These are phyloP conservation scores for Leccinum truebloodii DNA, from an alignment of 768 basidiomycete genomes.

Conservation along the genomic window DNA sequence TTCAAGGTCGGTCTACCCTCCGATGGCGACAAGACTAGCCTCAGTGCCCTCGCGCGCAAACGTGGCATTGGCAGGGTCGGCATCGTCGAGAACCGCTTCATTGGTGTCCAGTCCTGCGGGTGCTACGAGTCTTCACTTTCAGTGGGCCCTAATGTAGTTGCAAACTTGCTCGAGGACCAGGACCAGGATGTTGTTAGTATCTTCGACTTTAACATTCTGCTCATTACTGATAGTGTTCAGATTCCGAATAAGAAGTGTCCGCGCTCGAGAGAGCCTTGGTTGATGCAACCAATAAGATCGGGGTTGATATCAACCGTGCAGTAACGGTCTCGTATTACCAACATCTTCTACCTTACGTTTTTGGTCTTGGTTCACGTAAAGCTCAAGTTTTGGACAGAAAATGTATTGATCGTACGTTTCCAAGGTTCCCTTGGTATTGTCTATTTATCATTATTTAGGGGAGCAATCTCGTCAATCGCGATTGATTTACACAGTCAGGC, in stretches of 20 bases:
- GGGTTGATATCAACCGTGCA: slow-evolving; percentile 95
- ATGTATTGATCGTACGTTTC: slow-evolving; percentile 59
- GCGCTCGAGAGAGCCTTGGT: slow-evolving; percentile 87
- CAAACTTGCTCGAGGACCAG: slow-evolving; percentile 82
- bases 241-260: slow-evolving; percentile 80
- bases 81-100: slow-evolving; percentile 99
- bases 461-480: slow-evolving; percentile 82
- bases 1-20: slow-evolving; percentile 80
- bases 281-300: slow-evolving; percentile 88
- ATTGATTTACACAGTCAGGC: slow-evolving; percentile 81
- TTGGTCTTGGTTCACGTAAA: slow-evolving; percentile 94
- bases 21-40: slow-evolving; percentile 46
- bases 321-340: slow-evolving; percentile 90
- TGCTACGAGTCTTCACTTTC: slow-evolving; percentile 80
- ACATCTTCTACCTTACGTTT: slow-evolving; percentile 83
- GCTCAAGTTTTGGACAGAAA: slow-evolving; percentile 82
- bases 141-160: slow-evolving; percentile 71
- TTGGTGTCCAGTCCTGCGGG: slow-evolving; percentile 98
- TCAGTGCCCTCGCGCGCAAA: slow-evolving; percentile 90
- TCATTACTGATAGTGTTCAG: slow-evolving; percentile 42
- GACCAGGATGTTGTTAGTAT: slow-evolving; percentile 78
- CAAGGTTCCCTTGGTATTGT: not conserved
- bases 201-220: not conserved
- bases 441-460: slow-evolving; percentile 53
- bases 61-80: slow-evolving; percentile 97